phyloP scores from a whole-genome alignment of 2,329 filamentous ascomycete genomes.

The Periconia macrospinosa region DNA sequence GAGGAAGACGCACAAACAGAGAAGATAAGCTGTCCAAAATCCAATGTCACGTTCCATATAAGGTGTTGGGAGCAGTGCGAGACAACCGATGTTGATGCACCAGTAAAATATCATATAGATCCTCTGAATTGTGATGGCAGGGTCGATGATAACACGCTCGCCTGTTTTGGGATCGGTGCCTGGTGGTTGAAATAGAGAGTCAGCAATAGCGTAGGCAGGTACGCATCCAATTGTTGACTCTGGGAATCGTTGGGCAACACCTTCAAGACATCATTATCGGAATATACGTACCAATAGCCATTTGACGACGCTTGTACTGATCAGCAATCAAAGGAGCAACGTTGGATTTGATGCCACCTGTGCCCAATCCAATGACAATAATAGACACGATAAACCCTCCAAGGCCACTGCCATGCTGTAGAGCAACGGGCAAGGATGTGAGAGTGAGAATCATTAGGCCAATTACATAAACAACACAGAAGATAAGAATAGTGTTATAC shows the following conservation, averaged over 20 bases:
- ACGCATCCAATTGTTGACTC: too few species aligned
- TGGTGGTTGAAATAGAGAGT: too few species aligned
- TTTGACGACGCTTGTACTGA: slow-evolving; percentile 48
- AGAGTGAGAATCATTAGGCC: slow-evolving; percentile 69
- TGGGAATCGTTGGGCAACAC: too few species aligned
- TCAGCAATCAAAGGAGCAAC: slow-evolving; percentile 59
- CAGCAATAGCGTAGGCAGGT: too few species aligned
- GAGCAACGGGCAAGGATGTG: slow-evolving; percentile 66
- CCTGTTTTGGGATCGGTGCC: slow-evolving; percentile 43
- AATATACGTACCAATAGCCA: slow-evolving; percentile 45
- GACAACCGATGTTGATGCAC: slow-evolving; percentile 72
- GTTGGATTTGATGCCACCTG: slow-evolving; percentile 82
- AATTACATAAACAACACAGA: slow-evolving; percentile 64
- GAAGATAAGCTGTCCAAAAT: slow-evolving; percentile 69
- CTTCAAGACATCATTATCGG: too few species aligned
- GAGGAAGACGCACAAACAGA: slow-evolving; percentile 67
- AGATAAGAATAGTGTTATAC: slow-evolving; percentile 71
- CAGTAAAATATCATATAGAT: slow-evolving; percentile 66
- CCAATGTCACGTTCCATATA: slow-evolving; percentile 71
- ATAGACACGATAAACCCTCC: slow-evolving; percentile 65
- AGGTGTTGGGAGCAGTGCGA: slow-evolving; percentile 68
- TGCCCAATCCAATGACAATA: slow-evolving; percentile 71
- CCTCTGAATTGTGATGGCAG: slow-evolving; percentile 51
- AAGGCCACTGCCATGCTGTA: slow-evolving; percentile 62
- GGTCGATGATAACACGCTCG: slow-evolving; percentile 51